Evolutionary conservation across 805 yeast species (phyloP), one percentile per base, ranked within the genome.

Genomic region (Brettanomyces custersianus): DNA sequence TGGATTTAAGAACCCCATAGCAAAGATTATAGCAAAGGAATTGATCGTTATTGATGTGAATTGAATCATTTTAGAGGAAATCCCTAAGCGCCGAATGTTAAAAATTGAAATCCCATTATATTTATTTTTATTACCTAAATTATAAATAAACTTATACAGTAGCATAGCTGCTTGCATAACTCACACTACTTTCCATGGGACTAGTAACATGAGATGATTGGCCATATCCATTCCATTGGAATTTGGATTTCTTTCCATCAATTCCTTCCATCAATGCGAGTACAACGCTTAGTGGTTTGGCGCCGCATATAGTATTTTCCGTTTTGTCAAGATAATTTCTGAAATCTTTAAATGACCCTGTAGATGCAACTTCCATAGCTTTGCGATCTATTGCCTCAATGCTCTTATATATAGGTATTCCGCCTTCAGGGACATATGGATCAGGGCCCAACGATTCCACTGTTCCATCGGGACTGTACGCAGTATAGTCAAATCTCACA

Each of bases 221-320:
- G 1, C 80, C 62, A 52, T 90, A 90, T 0, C 81, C 83, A 11
- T 79, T 64, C 94, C 95, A 86, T 20, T 70, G 45, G 45, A 86
- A 72, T 4, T 44, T 54, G 0, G 56, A 59, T 27, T 47, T 45
- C n/a, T 49, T 35, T 4, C 39, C 37, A 4, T 39, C 45, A 21
- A 42, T 47, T 11, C 52, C 38, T 40, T 79, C 80, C 40, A 79
- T 52, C 2, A 78, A 55, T 16, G 65, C 60, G 35, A 90, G 52
- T 15, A 90, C 53, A 7, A 86, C 63, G 2, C 74, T 71, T 24
- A 92, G 65, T 0, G 97, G 96, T 40, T 74, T 77, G 40, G 87
- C 82, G 1, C 98, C 98, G 58, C 98, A 92, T 13, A 92, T 81
- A 0, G 98, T 92, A 59, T 90, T 88, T 0, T 80, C 85, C 0